Base-by-base conservation (phyloP, 176 grass and related monocot species). In the Phoenix dactylifera region DNA sequence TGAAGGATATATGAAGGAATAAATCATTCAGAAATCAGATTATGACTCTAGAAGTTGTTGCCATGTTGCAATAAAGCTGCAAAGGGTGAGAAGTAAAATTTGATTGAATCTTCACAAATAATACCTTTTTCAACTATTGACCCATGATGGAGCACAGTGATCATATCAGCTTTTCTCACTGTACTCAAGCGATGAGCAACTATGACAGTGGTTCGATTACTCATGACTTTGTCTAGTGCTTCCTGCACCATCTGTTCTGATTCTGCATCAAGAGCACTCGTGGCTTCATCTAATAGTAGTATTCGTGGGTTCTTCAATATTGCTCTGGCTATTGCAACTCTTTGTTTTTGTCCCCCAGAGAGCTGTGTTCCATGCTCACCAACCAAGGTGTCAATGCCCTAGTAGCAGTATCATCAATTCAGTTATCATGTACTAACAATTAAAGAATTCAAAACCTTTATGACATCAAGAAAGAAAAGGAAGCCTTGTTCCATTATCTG, bases 301-400 rank as follows among this genome's bases (percentile, higher is more conserved):
- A 95, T 95, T 72, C 70, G 82, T 0, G 89, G 89, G 24, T 89
- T 76, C 67, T 95, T 95, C 25, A 95, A 39, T 53, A 95, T 83
- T 35, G 89, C 89, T 72, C 89, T 89, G 51, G 89, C 89, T 55
- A 95, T 89, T 25, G 89, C 85, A 49, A 95, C 75, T 69, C 85
- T 89, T 60, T 95, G 89, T 69, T 95, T 95, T 60, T 95, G 89
- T 14, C 89, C 89, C 2, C 89, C 89, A 25, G 89, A 95, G 22
- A 95, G 75, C 53, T 95, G 89, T 25, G 78, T 82, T 70, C 89
- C 89, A 49, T 79, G 81, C 56, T 95, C 79, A 5, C 89, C 89
- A 52, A 95, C 89, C 89, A 95, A 85, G 6, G 89, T 95, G 24
- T 95, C 85, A 69, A 89, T 78, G 16, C 89, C 89, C 89, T 95